Base-by-base conservation (phyloP, 164 flowering plant species). In the Stephania cephalantha region DNA sequence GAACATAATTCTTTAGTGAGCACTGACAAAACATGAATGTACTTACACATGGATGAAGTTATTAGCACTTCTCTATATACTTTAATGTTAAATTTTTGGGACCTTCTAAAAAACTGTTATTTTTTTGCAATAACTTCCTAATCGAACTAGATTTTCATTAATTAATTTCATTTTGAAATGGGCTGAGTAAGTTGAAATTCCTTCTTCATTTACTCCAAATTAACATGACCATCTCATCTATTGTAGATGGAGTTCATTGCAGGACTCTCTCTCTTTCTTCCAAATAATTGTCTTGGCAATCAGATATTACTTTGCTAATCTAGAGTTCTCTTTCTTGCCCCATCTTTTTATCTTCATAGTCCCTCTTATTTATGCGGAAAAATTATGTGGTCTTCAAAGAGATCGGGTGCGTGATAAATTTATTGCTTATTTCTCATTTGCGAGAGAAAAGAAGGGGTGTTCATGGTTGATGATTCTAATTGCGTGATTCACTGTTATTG, bases 401-500 rank as follows among this genome's bases (percentile, higher is more conserved):
- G 18, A 17, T 5, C 5, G 17, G 18, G 2, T 6, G 20, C 18
- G 13, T 58, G 20, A 65, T 65, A 17, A 12, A 72, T 75, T 63
- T 25, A 25, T 71, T 42, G 45, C 46, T n/a, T 72, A 46, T 7
- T 67, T 55, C 46, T 11, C 15, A 7, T 12, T 64, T 69, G 44
- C 72, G 6, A 42, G 35, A 71, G 52, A 48, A 46, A 11, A 69
- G 46, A 42, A 3, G 29, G 44, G n/a, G 52, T 71, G 29, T 25
- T 50, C 42, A 35, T 35, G 2, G 42, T 35, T n/a, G 73, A 44
- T 48, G 4, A 46, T 17, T 35, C 35, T 55, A 9, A 55, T 70
- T 18, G 29, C 45, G 44, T 17, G 35, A 30, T 18, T 69, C 74
- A 61, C 45, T 77, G 22, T 66, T 74, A 15, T 30, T 85, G 76